Base-by-base conservation (phyloP, 352 stramenopile species). In the Phytophthora capsici region DNA sequence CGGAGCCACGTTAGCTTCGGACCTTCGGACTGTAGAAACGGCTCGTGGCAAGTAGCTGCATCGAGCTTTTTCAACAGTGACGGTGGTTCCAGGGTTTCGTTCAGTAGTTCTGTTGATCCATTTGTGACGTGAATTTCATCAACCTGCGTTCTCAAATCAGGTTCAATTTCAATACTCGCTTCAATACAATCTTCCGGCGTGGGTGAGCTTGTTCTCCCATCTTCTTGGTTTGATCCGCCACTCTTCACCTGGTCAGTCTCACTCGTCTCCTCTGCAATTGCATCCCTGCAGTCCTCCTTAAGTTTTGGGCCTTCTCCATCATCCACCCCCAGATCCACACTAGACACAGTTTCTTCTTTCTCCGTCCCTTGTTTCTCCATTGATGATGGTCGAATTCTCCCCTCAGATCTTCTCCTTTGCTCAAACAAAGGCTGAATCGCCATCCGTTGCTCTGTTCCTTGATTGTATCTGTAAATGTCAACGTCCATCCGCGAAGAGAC, bases 341-440 rank as follows among this genome's bases (percentile, higher is more conserved):
- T 13, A n/a, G 19, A 20, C 25, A 16, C 40, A 47, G 8, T 8
- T 38, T 41, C 26, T 36, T 26, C 25, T 38, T 45, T 62, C 30
- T 73, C 13, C 7, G 69, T 55, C n/a, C 63, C 57, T 28, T 61
- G 54, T 16, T 61, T 67, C 30, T 61, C 68, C 2, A 58, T 44
- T 2, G 86, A 69, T 13, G 80, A 54, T 12, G 68, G 36, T 49
- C 22, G 71, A 44, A 1, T 62, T 50, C 12, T 73, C 25, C 14
- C 75, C 57, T 26, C 76, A 14, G 74, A 73, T 10, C 79, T 79
- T 30, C 72, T 76, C 2, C 78, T 73, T 44, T 89, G 71, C 64
- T 90, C 78, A 23, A 93, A 91, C 34, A 94, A 46, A 8, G 86
- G 86, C 4, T 82, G 76, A n/a, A 94, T 90, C 17, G 75, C 61